A percentile compares a stretch with the other conserved stretches of the same genome.
phyloP scores from a whole-genome alignment of 495 filamentous ascomycete genomes.

The Darksidea phi region DNA sequence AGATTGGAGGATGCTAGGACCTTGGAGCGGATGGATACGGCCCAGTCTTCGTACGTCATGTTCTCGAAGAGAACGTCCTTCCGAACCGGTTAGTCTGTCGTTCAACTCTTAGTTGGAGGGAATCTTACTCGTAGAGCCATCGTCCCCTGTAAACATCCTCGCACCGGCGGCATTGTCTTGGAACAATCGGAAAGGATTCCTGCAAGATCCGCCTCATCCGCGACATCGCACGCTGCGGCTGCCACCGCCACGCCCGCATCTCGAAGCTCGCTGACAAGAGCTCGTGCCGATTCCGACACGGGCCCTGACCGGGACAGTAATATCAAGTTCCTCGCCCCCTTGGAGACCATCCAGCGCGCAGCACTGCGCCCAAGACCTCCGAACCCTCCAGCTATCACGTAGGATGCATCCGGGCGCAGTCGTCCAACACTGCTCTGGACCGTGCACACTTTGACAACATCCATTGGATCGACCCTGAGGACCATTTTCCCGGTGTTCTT shows the following conservation, averaged over 20 bases:
- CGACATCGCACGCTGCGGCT: conserved; percentile 10
- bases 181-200: not conserved
- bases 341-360: conserved; percentile 9
- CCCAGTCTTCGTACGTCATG: not conserved
- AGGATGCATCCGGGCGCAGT: not conserved
- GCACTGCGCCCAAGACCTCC: conserved; percentile 10
- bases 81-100: too few species aligned
- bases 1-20: too few species aligned
- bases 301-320: conserved; percentile 10
- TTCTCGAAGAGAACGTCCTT: too few species aligned
- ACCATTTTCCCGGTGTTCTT: not conserved
- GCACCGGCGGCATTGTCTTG: conserved; percentile 5
- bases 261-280: not conserved
- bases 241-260: not conserved
- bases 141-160: conserved; percentile 21
- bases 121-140: too few species aligned
- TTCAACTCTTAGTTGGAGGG: too few species aligned
- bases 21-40: not conserved
- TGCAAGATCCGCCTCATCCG: not conserved
- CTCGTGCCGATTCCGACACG: not conserved
- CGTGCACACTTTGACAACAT: not conserved
- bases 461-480: not conserved
- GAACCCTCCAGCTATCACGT: not conserved
- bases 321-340: conserved; percentile 12
- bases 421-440: not conserved